Conservation (phyloP, 257 asterid species). For the Prunella vulgaris region DNA sequence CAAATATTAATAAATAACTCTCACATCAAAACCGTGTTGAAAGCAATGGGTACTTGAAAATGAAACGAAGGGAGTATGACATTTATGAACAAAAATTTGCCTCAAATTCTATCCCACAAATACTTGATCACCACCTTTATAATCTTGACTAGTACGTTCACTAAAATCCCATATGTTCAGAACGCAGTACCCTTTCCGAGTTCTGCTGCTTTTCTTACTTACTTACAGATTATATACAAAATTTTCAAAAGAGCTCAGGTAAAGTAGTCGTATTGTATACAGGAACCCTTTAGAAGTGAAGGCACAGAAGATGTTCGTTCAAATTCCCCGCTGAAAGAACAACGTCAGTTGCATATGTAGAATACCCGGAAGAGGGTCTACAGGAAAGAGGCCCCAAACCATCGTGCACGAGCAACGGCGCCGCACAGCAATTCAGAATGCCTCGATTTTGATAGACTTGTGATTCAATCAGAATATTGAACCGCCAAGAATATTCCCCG, state of each 20-base stretch:
- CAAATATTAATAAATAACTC: no score
- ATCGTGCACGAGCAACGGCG: constrained; percentile 30
- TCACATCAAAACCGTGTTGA: no score
- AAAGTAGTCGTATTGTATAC: background rate
- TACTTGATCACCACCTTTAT: background rate
- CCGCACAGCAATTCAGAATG: no score
- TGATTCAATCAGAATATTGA: background rate
- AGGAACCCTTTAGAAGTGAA: background rate
- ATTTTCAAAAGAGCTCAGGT: background rate
- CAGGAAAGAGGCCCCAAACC: constrained; percentile 94
- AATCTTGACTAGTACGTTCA: background rate
- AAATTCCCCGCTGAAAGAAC: constrained; percentile 26
- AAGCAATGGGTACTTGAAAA: no score
- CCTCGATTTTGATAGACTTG: background rate
- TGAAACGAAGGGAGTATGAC: no score
- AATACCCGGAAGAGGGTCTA: constrained; percentile 84
- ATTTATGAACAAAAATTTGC: constrained; percentile 4
- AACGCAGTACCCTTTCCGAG: no score
- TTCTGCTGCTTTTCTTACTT: no score
- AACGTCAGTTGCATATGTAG: background rate
- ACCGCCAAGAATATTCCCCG: background rate
- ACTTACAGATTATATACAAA: background rate
- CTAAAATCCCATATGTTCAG: no score
- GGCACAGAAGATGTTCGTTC: constrained; percentile 22
- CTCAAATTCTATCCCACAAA: background rate